Base-by-base conservation (phyloP, 345 rosid genomes). In the Syzygium aromaticum region DNA sequence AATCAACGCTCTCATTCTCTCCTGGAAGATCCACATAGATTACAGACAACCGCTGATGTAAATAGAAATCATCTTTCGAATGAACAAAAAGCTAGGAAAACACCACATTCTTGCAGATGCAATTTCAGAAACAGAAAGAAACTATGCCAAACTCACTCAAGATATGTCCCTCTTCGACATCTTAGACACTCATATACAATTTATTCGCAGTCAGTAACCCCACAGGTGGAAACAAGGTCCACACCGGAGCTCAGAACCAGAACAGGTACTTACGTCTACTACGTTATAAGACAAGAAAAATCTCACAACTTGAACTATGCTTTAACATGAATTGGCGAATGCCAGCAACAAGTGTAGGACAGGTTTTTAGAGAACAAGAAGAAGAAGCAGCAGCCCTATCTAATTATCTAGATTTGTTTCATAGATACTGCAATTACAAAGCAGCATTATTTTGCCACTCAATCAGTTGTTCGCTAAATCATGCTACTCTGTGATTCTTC, bases 401-500 rank as follows among this genome's bases (percentile, higher is more conserved):
- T 38, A 38, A 73, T 61, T n/a, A 61, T 61, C 33, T 30, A 61
- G 73, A 61, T 61, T 12, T 6, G 6, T n/a, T 15, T 27, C n/a
- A 61, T 61, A 61, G 73, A 61, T 13, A 61, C 73, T 61, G 73
- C 38, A 61, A n/a, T n/a, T 61, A 61, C 33, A 61, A 61, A 61
- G 73, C 73, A 61, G 73, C 73, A n/a, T 61, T 61, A 61, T 15
- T 13, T n/a, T 61, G 73, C 73, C 28, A n/a, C 33, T 61, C n/a
- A 6, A 78, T 52, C 30, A 83, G 54, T 30, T 15, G 85, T 49
- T 51, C 7, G n/a, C 86, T 52, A 51, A n/a, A 30, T 16, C 46
- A 28, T 56, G 57, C 77, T 89, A 90, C 89, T 88, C 86, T 57
- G 78, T 84, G 91, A 87, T 82, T 88, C 92, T 85, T 89, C 96